Base-by-base conservation (phyloP, 768 basidiomycete species). In the Sarcodon sp. region DNA sequence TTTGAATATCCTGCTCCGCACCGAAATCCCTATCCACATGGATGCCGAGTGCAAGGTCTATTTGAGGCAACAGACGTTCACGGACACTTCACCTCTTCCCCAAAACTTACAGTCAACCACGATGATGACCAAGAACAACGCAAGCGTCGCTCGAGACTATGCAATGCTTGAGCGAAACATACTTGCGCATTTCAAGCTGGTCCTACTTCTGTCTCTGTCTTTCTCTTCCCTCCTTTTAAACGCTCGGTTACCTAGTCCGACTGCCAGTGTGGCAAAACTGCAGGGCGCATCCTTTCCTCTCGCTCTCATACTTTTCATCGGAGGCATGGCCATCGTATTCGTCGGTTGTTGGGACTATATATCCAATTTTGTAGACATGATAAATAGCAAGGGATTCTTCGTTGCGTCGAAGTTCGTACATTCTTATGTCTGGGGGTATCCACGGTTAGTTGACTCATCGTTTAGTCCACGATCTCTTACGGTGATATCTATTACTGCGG, bases 91-190 rank as follows among this genome's bases (percentile, higher is more conserved):
- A 27, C n/a, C n/a, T 27, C 21, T 27, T 27, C 21, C 21, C 21
- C 21, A 27, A 27, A 27, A 27, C 21, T 27, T 27, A 27, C 21
- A 27, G 21, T 27, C 21, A 4, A 27, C 21, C 21, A 27, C 21
- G 21, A 27, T 27, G 21, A 27, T 27, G 21, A 4, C 21, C 45
- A 27, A 56, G 31, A 61, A 57, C 44, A 49, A 47, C 6, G 59
- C 58, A 33, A 65, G 83, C 53, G 67, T 68, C 6, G 80, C 81
- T n/a, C 70, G 83, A 56, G 85, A 87, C 59, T 84, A 76, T 51
- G 80, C 76, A 61, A 84, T 87, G 83, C 70, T 87, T 11, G 85
- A 87, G 61, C 71, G 85, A 46, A 87, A 87, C 54, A 65, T 84
- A 45, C 67, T 87, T 33, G 72, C 83, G 0, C 79, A 87, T 57